Evolutionary conservation across 441 rosid genomes (phyloP).

Genomic region (Macaranga tanarius): DNA sequence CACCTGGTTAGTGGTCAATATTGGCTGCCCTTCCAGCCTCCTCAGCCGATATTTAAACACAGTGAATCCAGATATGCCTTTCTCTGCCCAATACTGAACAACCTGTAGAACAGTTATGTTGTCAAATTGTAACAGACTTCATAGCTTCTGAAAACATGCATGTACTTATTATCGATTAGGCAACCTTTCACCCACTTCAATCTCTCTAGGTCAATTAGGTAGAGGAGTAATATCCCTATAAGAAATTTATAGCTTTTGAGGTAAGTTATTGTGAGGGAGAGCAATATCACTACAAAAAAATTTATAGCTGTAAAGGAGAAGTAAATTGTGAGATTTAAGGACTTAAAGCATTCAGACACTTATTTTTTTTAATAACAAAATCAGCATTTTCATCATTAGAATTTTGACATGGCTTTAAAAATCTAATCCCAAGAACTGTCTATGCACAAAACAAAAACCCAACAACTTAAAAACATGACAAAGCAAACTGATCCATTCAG

Average conservation of each 20-base stretch:
- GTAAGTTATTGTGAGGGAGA: no score
- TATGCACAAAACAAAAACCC: neutral
- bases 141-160: neutral
- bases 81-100: slow-evolving; percentile 66
- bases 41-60: slow-evolving; percentile 62
- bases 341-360: neutral
- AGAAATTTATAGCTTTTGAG: neutral
- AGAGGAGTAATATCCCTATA: neutral
- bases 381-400: neutral
- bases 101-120: slow-evolving; percentile 42
- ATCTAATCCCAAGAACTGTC: neutral
- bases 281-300: neutral
- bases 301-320: neutral
- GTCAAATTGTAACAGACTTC: neutral
- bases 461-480: neutral
- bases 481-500: neutral
- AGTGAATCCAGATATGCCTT: slow-evolving; percentile 76
- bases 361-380: neutral
- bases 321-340: neutral
- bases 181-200: neutral
- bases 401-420: neutral
- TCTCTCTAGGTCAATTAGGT: neutral
- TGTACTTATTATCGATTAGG: no score
- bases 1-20: slow-evolving; percentile 51
- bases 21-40: slow-evolving; percentile 68